Percentiles rank a stretch among this genome's conserved stretches.
These are phyloP conservation scores for Chrysosporium keratinophilum DNA, from an alignment of 2,329 filamentous ascomycete genomes.

Conservation along the genomic window DNA sequence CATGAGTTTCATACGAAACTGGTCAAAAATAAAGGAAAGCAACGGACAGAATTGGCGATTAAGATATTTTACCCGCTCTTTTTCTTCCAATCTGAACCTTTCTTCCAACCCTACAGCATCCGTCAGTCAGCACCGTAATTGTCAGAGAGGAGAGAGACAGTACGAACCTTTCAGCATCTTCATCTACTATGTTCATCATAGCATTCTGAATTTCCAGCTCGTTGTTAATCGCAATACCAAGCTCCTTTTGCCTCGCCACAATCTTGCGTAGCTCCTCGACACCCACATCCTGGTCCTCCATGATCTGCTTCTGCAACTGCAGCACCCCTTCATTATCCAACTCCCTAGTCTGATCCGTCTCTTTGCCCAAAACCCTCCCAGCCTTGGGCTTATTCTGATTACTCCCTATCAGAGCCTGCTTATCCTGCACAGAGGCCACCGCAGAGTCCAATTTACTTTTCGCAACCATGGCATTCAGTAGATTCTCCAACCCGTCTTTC, in stretches of 20 bases:
- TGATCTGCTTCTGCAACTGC: constrained; percentile 53
- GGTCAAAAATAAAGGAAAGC: not conserved
- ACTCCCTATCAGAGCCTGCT: constrained; percentile 33
- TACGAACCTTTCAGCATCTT: constrained; percentile 45
- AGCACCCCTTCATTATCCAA: constrained; percentile 55
- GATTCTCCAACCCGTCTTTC: constrained; percentile 50
- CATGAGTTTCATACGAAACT: not conserved
- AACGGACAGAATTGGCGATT: constrained; percentile 3
- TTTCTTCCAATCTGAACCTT: constrained; percentile 42
- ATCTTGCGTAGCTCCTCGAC: constrained; percentile 50
- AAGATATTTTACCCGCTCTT: constrained; percentile 39
- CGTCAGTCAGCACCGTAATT: not conserved
- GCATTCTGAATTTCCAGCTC: constrained; percentile 54
- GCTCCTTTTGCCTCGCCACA: constrained; percentile 49
- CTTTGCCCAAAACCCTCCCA: constrained; percentile 43
- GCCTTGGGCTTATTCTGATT: constrained; percentile 25
- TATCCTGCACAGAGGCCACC: constrained; percentile 40
- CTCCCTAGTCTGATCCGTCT: constrained; percentile 53
- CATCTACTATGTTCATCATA: constrained; percentile 48
- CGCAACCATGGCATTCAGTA: constrained; percentile 49
- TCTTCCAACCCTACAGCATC: constrained; percentile 28
- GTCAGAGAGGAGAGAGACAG: constrained; percentile 13
- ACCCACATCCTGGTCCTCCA: constrained; percentile 51
- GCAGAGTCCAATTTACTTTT: constrained; percentile 38
- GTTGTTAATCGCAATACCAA: constrained; percentile 53